Evolutionary conservation across 2,329 filamentous ascomycete genomes (phyloP), one percentile per base, ranked within the genome.

Genomic region (Trichophyton mentagrophytes): DNA sequence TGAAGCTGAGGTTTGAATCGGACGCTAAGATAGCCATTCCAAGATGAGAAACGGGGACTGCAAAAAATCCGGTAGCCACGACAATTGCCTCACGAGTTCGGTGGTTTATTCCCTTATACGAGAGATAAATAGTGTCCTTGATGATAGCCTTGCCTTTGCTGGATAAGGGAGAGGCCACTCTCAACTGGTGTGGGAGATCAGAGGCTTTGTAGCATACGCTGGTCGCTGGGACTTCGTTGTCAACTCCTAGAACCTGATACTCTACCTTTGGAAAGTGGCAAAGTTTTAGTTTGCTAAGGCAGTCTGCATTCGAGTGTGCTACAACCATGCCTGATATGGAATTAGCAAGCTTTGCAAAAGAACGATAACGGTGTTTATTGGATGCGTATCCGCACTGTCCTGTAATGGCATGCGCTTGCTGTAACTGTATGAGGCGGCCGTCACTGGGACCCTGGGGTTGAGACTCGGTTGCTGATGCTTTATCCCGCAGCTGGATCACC

Each of bases 401-500:
- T 55, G 69, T 70, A 49, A 75, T 64, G 42, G 65, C 57, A 60
- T 73, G 69, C 27, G 68, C 69, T 11, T 65, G 66, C 53, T 67
- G 66, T 46, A 69, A 58, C 53, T 62, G 60, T 36, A 66, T 63
- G 3, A 61, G 61, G 55, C 57, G 57, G 15, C 22, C 22, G n/a
- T 61, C 25, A 11, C 33, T 47, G 47, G 49, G 33, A 17, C 15
- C 36, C 13, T 9, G 49, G 40, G 40, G 36, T 38, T 25, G 30
- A 36, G 33, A 25, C 40, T 38, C 33, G 6, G 38, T 20, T 9
- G 11, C 44, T 27, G 61, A 15, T 47, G 51, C 63, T 66, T 65
- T 38, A 36, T 36, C 20, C 27, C 58, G 55, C 17, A 73, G 61
- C 62, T 72, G 71, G 27, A 89, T 77, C 62, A 91, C 76, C 84